Conservation (phyloP, 306 rosid genomes). For the Medicago lupulina region DNA sequence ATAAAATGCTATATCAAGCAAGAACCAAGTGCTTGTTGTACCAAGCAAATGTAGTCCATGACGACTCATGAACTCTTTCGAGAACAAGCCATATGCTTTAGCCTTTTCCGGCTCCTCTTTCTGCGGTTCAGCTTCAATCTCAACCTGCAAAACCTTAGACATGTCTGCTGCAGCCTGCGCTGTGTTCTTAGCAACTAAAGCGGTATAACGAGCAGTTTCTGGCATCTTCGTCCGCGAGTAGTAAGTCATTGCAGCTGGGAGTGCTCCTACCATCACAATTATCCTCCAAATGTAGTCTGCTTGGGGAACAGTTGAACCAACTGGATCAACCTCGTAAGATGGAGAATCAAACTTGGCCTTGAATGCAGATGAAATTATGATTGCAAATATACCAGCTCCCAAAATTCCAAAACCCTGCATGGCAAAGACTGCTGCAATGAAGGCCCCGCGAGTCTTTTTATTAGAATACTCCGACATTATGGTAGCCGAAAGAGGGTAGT, state of each 20-base stretch:
- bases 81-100: slow-evolving; percentile 60
- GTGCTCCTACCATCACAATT: slow-evolving; percentile 75
- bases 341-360: slow-evolving; percentile 57
- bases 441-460: slow-evolving; percentile 84
- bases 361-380: slow-evolving; percentile 55
- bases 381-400: slow-evolving; percentile 75
- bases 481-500: slow-evolving; percentile 82
- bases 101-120: slow-evolving; percentile 31
- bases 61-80: slow-evolving; percentile 59
- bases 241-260: slow-evolving; percentile 73
- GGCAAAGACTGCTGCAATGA: slow-evolving; percentile 84
- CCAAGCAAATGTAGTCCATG: slow-evolving; percentile 80
- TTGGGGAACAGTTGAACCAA: slow-evolving; percentile 68
- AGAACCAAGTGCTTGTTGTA: slow-evolving; percentile 78
- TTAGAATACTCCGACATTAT: slow-evolving; percentile 87
- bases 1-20: slow-evolving; percentile 80
- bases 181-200: slow-evolving; percentile 73
- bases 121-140: slow-evolving; percentile 56
- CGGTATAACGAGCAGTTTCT: slow-evolving; percentile 80
- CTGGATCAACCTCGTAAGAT: slow-evolving; percentile 54
- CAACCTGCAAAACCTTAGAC: slow-evolving; percentile 77
- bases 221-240: slow-evolving; percentile 87
- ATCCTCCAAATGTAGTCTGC: slow-evolving; percentile 82
- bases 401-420: slow-evolving; percentile 90
- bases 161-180: slow-evolving; percentile 69